A percentile compares a stretch with the other conserved stretches of the same genome.
Conservation (phyloP, 1,284 basidiomycete genomes). For the Austroboletus sp. region DNA sequence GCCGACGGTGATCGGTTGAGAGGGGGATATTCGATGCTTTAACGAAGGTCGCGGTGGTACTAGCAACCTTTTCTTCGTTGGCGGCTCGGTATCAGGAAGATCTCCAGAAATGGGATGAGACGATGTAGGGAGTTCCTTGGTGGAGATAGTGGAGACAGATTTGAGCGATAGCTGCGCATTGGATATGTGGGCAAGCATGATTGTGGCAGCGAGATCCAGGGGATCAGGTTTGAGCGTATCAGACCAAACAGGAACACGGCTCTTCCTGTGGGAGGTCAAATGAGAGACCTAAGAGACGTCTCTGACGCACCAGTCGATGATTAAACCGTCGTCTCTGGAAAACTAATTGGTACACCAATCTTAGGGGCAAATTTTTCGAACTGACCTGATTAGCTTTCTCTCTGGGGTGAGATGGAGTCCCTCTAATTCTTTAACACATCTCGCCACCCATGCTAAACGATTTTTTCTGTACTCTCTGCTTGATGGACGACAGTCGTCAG, state of each 20-base stretch:
- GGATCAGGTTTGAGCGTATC: constrained; percentile 26
- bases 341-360: not conserved
- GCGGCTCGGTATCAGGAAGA: not conserved
- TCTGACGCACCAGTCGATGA: constrained; percentile 25
- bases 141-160: not conserved
- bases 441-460: constrained; percentile 19
- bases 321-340: constrained; percentile 28
- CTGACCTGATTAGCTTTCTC: constrained; percentile 26
- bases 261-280: constrained; percentile 21
- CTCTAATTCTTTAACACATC: constrained; percentile 18
- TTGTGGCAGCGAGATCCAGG: constrained; percentile 28
- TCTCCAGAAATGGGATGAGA: not conserved
- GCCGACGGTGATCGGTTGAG: not conserved
- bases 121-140: not conserved
- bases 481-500: constrained; percentile 23
- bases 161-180: constrained; percentile 17
- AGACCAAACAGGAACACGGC: constrained; percentile 29
- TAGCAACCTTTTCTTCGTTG: constrained; percentile 12
- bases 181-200: constrained; percentile 22
- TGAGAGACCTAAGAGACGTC: not conserved
- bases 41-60: constrained; percentile 14
- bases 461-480: constrained; percentile 19
- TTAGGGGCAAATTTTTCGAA: not conserved
- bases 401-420: constrained; percentile 17
- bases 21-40: constrained; percentile 8